Evolutionary conservation across 495 filamentous ascomycete species (phyloP).

Genomic region (Trichocladium uniseriatum): DNA sequence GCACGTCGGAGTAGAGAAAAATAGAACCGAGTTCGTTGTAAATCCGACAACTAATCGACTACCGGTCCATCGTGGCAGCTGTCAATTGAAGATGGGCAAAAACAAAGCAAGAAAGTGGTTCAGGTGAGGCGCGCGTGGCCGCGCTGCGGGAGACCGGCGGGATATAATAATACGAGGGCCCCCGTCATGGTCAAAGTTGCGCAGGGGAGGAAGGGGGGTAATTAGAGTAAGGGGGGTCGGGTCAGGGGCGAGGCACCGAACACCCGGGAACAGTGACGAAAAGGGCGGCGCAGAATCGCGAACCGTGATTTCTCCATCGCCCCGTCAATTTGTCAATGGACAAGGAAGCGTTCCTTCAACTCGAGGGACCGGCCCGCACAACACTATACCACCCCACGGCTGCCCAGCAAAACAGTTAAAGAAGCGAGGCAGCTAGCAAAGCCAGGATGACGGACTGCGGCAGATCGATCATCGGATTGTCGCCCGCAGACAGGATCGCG

Average conservation of each 20-base stretch:
- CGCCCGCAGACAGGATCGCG: background rate
- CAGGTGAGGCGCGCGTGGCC: constrained; percentile 24
- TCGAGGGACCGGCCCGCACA: no score
- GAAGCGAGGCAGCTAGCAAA: no score
- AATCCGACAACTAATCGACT: background rate
- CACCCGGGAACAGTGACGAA: background rate
- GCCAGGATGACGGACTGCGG: constrained; percentile 10
- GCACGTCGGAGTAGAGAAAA: no score
- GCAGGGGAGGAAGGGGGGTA: background rate
- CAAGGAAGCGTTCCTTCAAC: background rate
- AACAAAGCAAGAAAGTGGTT: constrained; percentile 27
- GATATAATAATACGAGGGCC: background rate
- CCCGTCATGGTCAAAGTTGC: background rate
- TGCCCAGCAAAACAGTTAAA: no score
- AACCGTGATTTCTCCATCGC: background rate
- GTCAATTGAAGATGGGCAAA: constrained; percentile 4
- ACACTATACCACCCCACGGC: background rate
- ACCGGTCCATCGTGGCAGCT: background rate
- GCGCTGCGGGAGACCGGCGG: constrained; percentile 1
- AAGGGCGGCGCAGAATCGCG: background rate
- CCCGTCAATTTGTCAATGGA: background rate
- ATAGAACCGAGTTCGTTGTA: no score
- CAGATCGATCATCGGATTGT: constrained; percentile 8
- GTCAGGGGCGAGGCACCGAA: background rate
- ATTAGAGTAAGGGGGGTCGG: background rate